Evolutionary conservation across 2,329 filamentous ascomycete species (phyloP).

Genomic region (Chaetothyriales sp.): DNA sequence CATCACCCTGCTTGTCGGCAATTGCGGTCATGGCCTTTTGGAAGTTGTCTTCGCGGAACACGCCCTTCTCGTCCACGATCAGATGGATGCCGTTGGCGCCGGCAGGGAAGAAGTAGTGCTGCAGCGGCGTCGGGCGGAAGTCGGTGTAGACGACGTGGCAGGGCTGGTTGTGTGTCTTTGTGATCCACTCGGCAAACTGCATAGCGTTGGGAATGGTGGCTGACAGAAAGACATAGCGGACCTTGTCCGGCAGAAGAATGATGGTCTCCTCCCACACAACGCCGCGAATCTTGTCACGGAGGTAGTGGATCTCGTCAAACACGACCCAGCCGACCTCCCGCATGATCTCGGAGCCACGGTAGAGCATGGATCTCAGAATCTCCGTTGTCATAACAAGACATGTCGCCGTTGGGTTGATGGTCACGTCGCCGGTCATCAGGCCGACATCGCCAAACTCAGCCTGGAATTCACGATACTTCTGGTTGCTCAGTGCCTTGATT

Average conservation of each 20-base stretch:
- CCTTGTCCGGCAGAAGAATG: conserved; percentile 93
- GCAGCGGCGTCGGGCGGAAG: conserved; percentile 87
- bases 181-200: conserved; percentile 98
- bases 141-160: conserved; percentile 99
- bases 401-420: conserved; percentile 95
- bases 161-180: conserved; percentile 91
- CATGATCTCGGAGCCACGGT: conserved; percentile 97
- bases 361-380: conserved; percentile 97
- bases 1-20: conserved; percentile 71
- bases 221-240: conserved; percentile 94
- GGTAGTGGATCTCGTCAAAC: conserved; percentile 97
- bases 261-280: conserved; percentile 99
- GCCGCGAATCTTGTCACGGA: conserved; percentile 84
- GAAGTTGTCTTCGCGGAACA: conserved; percentile 94
- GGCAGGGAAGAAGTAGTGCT: conserved; percentile 94
- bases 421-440: conserved; percentile 97
- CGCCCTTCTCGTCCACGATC: conserved; percentile 90
- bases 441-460: conserved; percentile 94
- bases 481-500: conserved; percentile 96
- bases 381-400: conserved; percentile 99
- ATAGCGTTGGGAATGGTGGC: conserved; percentile 98
- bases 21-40: conserved; percentile 88
- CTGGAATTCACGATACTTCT: conserved; percentile 94
- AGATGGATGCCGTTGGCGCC: conserved; percentile 86
- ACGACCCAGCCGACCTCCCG: conserved; percentile 97